These are phyloP conservation scores for Trametes coccinea DNA, from an alignment of 768 basidiomycete genomes.

Conservation along the genomic window DNA sequence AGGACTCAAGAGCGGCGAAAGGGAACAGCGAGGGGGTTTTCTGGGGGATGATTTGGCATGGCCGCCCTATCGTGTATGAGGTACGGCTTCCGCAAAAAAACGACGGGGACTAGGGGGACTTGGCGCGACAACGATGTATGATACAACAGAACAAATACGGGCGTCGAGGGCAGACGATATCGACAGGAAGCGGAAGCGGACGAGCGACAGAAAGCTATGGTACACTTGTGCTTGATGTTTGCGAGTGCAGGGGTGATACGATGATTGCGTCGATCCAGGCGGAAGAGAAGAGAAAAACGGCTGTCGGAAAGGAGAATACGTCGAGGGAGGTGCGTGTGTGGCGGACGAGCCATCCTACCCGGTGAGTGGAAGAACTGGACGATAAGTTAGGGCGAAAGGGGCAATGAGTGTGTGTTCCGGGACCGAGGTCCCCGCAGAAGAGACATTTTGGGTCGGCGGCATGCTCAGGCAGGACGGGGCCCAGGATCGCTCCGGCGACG, in stretches of 20 bases:
- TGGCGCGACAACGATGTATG: background rate
- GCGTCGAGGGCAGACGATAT: background rate
- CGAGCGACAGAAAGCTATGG: background rate
- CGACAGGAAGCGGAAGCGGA: background rate
- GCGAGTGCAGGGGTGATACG: background rate
- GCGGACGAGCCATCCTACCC: too few species aligned
- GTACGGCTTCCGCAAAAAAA: background rate
- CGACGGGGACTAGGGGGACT: background rate
- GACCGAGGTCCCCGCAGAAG: too few species aligned
- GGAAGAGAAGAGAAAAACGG: too few species aligned
- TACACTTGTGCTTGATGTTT: background rate
- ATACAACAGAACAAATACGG: conserved; percentile 2
- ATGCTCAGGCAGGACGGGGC: too few species aligned
- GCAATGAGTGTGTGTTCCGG: too few species aligned
- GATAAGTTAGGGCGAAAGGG: conserved; percentile 6
- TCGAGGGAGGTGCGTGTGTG: too few species aligned
- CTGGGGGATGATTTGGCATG: background rate
- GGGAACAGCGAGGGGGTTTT: too few species aligned
- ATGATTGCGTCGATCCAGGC: background rate
- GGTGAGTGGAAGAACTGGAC: background rate
- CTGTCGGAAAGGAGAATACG: too few species aligned
- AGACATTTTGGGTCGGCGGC: too few species aligned
- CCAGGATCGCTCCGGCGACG: background rate
- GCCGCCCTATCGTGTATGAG: conserved; percentile 1
- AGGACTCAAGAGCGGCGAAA: background rate